Evolutionary conservation across 257 asterid species (phyloP).

Genomic region (Solanum chilense): DNA sequence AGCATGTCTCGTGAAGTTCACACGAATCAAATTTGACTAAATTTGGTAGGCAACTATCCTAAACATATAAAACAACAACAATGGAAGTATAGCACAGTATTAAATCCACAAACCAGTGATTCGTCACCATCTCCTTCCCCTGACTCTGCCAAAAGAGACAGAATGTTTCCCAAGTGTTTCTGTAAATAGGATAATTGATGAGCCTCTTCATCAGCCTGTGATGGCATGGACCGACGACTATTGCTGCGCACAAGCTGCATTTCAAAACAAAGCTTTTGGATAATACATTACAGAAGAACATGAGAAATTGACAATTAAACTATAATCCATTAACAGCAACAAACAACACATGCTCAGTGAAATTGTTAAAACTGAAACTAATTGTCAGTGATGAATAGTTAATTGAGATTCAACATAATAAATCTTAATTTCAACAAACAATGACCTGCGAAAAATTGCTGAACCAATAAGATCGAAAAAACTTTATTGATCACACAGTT

Average conservation of each 20-base stretch:
- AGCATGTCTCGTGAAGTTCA: background rate
- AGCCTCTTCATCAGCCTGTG: constrained; percentile 91
- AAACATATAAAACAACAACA: background rate
- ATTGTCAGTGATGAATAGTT: background rate
- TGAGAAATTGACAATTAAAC: background rate
- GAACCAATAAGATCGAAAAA: background rate
- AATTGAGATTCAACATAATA: background rate
- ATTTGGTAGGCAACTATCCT: background rate
- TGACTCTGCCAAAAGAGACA: constrained; percentile 82
- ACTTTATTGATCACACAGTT: background rate
- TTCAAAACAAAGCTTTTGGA: background rate
- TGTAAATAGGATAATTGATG: constrained; percentile 94
- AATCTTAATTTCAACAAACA: background rate
- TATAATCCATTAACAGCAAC: background rate
- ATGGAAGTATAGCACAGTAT: background rate
- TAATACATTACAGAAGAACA: background rate
- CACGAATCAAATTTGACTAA: background rate
- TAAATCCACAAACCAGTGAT: constrained; percentile 44
- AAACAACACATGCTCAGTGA: background rate
- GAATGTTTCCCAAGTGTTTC: constrained; percentile 71
- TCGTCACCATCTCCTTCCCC: constrained; percentile 78
- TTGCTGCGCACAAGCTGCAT: constrained; percentile 93
- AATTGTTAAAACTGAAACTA: background rate
- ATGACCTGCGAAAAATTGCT: background rate
- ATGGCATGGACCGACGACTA: constrained; percentile 85